Conservation (phyloP, 768 basidiomycete genomes). For the Vararia minispora region DNA sequence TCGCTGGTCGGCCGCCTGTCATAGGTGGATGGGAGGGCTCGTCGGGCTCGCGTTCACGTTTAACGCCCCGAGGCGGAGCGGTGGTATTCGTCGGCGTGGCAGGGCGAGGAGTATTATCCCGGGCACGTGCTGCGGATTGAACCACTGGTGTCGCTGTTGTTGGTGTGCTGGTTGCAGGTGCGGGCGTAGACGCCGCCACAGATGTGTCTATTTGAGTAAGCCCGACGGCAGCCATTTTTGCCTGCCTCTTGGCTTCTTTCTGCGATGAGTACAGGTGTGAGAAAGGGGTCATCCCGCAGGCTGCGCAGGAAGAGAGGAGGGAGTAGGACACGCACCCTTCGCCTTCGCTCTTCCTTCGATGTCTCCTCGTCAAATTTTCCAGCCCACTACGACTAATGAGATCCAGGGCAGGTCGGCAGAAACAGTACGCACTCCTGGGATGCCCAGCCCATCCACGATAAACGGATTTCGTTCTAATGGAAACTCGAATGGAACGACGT, state of each 20-base stretch:
- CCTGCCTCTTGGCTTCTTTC: slow-evolving; percentile 16
- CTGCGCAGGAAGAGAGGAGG: background rate
- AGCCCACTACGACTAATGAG: no score
- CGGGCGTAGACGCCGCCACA: slow-evolving; percentile 5
- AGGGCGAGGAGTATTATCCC: slow-evolving; percentile 4
- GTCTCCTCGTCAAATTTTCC: no score
- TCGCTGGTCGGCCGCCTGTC: no score
- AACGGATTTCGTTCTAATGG: no score
- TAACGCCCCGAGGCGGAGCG: slow-evolving; percentile 10
- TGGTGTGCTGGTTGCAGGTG: slow-evolving; percentile 3
- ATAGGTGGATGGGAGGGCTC: no score
- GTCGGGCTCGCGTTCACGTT: slow-evolving; percentile 13
- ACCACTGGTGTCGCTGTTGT: slow-evolving; percentile 2
- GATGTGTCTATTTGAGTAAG: background rate
- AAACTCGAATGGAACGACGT: slow-evolving; percentile 10
- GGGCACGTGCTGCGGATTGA: background rate
- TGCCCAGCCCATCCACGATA: no score
- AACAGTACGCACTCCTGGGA: no score
- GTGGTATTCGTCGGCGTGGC: slow-evolving; percentile 12
- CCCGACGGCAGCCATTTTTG: no score
- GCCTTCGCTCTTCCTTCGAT: slow-evolving; percentile 15
- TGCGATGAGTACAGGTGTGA: background rate
- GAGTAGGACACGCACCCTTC: slow-evolving; percentile 11
- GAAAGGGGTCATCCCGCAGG: background rate
- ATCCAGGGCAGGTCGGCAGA: no score